Conservation (phyloP, 768 basidiomycete species). For the Grammothele lineata region DNA sequence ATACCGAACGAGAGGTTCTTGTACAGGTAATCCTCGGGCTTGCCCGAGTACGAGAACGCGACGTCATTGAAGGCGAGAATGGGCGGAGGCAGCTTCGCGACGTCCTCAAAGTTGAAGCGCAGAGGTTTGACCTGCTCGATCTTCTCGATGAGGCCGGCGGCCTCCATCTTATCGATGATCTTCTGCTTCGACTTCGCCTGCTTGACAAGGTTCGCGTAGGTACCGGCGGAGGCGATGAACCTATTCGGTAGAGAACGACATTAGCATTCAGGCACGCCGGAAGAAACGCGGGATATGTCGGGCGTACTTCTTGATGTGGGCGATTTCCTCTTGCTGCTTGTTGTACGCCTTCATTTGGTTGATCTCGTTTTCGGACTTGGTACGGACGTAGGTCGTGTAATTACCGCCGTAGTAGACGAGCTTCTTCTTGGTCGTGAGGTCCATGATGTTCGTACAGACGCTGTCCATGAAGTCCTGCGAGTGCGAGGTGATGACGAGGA, state of each 20-base stretch:
- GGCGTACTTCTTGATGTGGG: constrained; percentile 92
- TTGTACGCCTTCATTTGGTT: constrained; percentile 99
- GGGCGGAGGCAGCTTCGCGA: constrained; percentile 89
- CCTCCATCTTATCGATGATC: constrained; percentile 99
- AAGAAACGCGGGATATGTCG: too few relatives aligned
- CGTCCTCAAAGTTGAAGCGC: constrained; percentile 94
- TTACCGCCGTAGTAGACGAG: constrained; percentile 94
- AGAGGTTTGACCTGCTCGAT: constrained; percentile 71
- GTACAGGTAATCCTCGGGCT: constrained; percentile 85
- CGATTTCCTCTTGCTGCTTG: constrained; percentile 98
- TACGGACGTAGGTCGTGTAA: constrained; percentile 95
- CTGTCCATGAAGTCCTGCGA: constrained; percentile 99
- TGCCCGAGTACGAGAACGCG: constrained; percentile 93
- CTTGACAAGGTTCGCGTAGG: constrained; percentile 97
- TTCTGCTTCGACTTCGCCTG: constrained; percentile 99
- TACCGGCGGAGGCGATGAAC: constrained; percentile 99
- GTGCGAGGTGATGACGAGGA: constrained; percentile 95
- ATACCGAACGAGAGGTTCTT: constrained; percentile 92
- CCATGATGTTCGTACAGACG: constrained; percentile 98
- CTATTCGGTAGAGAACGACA: constrained; percentile 31
- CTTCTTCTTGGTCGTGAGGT: constrained; percentile 88
- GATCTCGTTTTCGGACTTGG: constrained; percentile 95
- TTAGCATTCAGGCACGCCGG: background rate
- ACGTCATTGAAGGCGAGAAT: constrained; percentile 95
- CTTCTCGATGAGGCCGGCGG: constrained; percentile 93